Base-by-base conservation (phyloP, 2,329 filamentous ascomycete species). In the Grosmannia clavigera region DNA sequence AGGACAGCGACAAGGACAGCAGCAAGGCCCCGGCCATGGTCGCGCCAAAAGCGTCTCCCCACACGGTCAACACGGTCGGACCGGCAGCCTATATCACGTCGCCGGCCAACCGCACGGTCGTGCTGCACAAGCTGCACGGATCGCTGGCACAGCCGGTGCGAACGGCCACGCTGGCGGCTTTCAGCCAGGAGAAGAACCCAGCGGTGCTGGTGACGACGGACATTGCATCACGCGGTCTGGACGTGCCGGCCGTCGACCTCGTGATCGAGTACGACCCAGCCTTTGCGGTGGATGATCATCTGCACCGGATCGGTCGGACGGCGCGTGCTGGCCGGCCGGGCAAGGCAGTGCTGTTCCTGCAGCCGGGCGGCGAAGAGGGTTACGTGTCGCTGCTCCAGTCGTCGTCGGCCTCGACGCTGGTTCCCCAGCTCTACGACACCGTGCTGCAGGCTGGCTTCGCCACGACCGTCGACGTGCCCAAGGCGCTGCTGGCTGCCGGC, bases 231-330 rank as follows among this genome's bases (percentile, higher is more conserved):
- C 90, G 94, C 69, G 94, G 94, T 75, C 84, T 99, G 51, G 94
- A 99, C 77, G 83, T 99, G 19, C 92, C 92, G 0, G 92, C 94
- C 57, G 90, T 99, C 58, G 94, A 99, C 70, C 80, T 96, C 25
- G 91, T 99, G 57, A 82, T 99, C 60, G 94, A 99, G 71, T 97
- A 96, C 70, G 94, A 99, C 69, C 92, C 94, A 0, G 90, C 94
- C 2, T 97, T 97, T 73, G 90, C 88, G 69, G 85, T 90, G 29
- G 88, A 92, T 62, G 94, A 99, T 71, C 94, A 99, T 71, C 81
- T 96, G 9, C 94, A 99, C 74, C 87, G 94, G 60, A 90, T 97
- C 60, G 94, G 94, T 59, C 88, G 94, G 71, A 99, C 94, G 12
- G 94, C 94, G 3, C 89, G 94, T 78, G 90, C 95, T 1, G 94